Conservation (phyloP, 306 rosid species). For the Rosa lucieae region DNA sequence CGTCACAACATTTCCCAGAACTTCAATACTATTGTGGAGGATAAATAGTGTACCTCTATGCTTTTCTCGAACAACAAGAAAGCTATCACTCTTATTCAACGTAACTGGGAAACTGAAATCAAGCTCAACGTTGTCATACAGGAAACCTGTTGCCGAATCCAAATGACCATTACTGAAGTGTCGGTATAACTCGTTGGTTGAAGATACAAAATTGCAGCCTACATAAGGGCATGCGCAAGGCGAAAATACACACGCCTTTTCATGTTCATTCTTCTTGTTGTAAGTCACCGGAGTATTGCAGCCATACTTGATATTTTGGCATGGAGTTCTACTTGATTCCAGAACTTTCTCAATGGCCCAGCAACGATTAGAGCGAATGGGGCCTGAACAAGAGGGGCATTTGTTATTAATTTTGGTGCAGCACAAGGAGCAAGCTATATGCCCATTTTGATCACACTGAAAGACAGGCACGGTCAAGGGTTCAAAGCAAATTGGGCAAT, state of each 20-base stretch:
- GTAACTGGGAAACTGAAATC: neutral
- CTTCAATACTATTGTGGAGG: constrained; percentile 31
- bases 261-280: constrained; percentile 46
- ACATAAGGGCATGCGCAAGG: constrained; percentile 57
- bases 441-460: too few relatives aligned
- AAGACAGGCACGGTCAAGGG: neutral
- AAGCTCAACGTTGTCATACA: neutral
- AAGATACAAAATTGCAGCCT: constrained; percentile 42
- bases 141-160: constrained; percentile 34
- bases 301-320: constrained; percentile 49
- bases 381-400: constrained; percentile 55
- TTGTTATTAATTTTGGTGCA: constrained; percentile 44
- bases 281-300: constrained; percentile 39
- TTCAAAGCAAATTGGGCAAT: constrained; percentile 4
- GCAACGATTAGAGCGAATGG: constrained; percentile 65
- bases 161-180: constrained; percentile 49
- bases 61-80: constrained; percentile 18
- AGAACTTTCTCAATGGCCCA: constrained; percentile 66
- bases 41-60: constrained; percentile 41
- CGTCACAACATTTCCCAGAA: constrained; percentile 43
- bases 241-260: constrained; percentile 41
- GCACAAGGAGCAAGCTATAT: constrained; percentile 48
- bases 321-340: constrained; percentile 54
- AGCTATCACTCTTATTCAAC: neutral
- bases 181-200: constrained; percentile 35